These are phyloP conservation scores for Sphaceloma murrayae DNA, from an alignment of 2,329 filamentous ascomycete genomes.

Conservation along the genomic window DNA sequence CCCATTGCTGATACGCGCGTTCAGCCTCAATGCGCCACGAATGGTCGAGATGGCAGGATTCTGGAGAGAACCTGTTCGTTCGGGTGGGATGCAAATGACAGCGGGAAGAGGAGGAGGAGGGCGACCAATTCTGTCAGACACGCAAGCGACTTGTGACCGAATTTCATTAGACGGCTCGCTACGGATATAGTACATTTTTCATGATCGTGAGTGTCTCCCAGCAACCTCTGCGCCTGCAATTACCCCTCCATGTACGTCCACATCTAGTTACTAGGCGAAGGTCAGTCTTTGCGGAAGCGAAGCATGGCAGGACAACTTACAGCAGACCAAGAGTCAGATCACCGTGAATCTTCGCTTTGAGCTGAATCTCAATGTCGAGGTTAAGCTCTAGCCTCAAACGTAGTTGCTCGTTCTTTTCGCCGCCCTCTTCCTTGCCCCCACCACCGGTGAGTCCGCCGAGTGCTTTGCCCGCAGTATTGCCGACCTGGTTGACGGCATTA, in stretches of 20 bases:
- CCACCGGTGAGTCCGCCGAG: slow-evolving; percentile 41
- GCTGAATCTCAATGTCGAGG: slow-evolving; percentile 52
- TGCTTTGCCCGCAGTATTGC: slow-evolving; percentile 37
- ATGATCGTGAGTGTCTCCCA: slow-evolving; percentile 11
- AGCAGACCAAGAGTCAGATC: slow-evolving; percentile 50
- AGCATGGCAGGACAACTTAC: slow-evolving; percentile 28
- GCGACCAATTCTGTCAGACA: too few relatives aligned
- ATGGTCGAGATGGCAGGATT: not conserved
- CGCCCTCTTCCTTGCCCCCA: slow-evolving; percentile 27
- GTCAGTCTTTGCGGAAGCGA: not conserved
- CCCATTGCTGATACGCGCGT: not conserved
- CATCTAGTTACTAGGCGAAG: slow-evolving; percentile 2
- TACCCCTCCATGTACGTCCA: not conserved
- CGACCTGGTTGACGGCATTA: slow-evolving; percentile 35
- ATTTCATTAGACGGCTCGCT: slow-evolving; percentile 10
- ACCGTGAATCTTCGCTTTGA: slow-evolving; percentile 57
- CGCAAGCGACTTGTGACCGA: not conserved
- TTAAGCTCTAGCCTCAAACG: slow-evolving; percentile 51
- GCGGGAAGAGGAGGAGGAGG: not conserved
- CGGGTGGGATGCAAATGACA: not conserved
- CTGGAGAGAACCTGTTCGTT: not conserved
- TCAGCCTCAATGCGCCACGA: slow-evolving; percentile 1
- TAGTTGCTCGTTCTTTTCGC: slow-evolving; percentile 41
- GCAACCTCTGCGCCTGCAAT: slow-evolving; percentile 2
- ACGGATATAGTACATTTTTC: slow-evolving; percentile 15